These are phyloP conservation scores for Sporothrix phasma DNA, from an alignment of 2,329 filamentous ascomycete species.

Conservation along the genomic window DNA sequence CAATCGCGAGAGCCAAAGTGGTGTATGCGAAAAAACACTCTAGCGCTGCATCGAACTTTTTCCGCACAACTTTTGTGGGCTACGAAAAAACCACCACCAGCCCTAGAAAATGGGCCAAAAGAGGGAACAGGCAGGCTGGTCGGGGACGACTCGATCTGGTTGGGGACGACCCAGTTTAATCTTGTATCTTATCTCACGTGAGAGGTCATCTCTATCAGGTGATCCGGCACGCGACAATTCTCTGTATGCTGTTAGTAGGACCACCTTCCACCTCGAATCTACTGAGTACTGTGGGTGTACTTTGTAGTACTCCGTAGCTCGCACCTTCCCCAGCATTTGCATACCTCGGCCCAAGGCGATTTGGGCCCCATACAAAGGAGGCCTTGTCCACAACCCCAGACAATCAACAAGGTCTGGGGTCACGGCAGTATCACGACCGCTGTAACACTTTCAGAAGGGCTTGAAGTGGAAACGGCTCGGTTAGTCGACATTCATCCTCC, in stretches of 20 bases:
- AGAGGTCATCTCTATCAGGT: not conserved
- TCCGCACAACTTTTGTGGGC: conserved; percentile 28
- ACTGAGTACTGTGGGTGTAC: too few species aligned
- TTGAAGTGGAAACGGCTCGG: not conserved
- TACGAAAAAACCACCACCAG: conserved; percentile 25
- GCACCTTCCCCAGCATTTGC: not conserved
- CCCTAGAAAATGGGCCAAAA: conserved; percentile 22
- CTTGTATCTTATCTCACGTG: not conserved
- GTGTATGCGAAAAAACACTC: conserved; percentile 18
- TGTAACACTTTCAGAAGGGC: too few species aligned
- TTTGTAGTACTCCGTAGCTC: too few species aligned
- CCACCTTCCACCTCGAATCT: too few species aligned
- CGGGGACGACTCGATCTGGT: conserved; percentile 24
- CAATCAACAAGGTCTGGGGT: conserved; percentile 5
- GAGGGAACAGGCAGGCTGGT: conserved; percentile 21
- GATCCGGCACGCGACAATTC: not conserved
- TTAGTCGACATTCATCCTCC: not conserved
- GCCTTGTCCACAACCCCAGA: conserved; percentile 20
- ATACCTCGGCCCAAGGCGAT: conserved; percentile 15
- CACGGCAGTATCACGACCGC: not conserved
- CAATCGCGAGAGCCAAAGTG: not conserved
- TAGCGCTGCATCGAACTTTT: conserved; percentile 18
- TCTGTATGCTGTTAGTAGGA: not conserved
- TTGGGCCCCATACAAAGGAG: not conserved
- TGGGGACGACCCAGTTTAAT: conserved; percentile 7